phyloP scores from a whole-genome alignment of 208 protist genomes.

The Acanthamoeba lenticulata region DNA sequence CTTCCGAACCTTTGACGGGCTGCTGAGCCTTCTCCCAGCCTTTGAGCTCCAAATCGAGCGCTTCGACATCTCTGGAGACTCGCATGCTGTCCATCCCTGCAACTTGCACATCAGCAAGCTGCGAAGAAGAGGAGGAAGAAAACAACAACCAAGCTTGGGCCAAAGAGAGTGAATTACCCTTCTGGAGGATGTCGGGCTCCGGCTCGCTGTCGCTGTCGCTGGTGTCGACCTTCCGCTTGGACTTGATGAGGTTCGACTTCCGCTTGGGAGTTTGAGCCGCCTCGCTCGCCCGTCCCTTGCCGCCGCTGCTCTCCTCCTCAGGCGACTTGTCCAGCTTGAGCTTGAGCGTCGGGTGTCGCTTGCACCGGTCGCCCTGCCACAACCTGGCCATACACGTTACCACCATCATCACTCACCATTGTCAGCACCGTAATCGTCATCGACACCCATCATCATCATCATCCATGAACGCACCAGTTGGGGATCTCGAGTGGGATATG shows the following conservation, averaged over 20 bases:
- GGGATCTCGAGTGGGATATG: neutral
- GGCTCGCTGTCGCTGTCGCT: slow-evolving; percentile 8
- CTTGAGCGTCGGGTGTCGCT: slow-evolving; percentile 10
- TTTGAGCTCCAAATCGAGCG: slow-evolving; percentile 26
- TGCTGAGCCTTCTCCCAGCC: slow-evolving; percentile 1
- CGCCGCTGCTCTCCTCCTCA: neutral
- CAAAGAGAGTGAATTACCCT: neutral
- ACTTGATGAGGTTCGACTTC: neutral
- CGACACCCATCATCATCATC: neutral
- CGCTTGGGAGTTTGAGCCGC: neutral
- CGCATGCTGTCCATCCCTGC: slow-evolving; percentile 7
- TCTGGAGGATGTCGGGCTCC: neutral
- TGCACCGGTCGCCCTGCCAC: neutral
- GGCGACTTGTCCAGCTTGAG: neutral
- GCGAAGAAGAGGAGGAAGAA: neutral
- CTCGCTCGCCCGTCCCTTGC: neutral
- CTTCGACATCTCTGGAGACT: slow-evolving; percentile 29
- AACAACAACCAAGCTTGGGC: neutral
- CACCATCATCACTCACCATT: neutral
- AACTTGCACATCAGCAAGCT: neutral
- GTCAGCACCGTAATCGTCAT: neutral
- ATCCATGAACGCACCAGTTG: neutral
- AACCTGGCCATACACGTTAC: neutral
- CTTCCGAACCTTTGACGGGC: too few species aligned
- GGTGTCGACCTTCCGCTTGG: neutral